These are phyloP conservation scores for Prunus dulcis DNA, from an alignment of 306 rosid genomes.

Conservation along the genomic window DNA sequence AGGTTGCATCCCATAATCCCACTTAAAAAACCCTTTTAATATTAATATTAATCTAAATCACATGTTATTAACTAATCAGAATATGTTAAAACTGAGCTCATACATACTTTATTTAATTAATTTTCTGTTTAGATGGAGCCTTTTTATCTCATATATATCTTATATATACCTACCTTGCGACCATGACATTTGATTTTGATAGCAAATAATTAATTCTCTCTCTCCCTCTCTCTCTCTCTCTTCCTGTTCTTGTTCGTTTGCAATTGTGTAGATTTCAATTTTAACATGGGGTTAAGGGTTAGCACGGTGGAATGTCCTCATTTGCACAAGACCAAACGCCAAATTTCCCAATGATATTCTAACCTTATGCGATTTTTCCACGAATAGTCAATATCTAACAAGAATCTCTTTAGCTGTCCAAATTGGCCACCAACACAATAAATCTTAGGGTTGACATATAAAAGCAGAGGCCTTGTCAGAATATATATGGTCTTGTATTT, in stretches of 20 bases:
- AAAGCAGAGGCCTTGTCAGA: constrained; percentile 33
- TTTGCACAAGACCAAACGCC: constrained; percentile 25
- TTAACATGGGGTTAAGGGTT: neutral
- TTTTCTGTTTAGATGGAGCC: too few relatives aligned
- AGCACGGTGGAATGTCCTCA: constrained; percentile 11
- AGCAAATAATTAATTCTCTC: constrained; percentile 4
- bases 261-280: neutral
- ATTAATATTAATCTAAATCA: neutral
- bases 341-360: constrained; percentile 16
- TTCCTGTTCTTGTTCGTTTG: neutral
- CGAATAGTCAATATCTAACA: constrained; percentile 50
- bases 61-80: neutral
- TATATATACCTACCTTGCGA: neutral
- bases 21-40: constrained; percentile 1
- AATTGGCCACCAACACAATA: constrained; percentile 54
- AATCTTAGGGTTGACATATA: constrained; percentile 50
- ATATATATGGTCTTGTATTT: constrained; percentile 26
- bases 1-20: constrained; percentile 12
- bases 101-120: neutral
- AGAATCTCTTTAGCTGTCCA: constrained; percentile 61
- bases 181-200: constrained; percentile 9
- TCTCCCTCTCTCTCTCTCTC: constrained; percentile 6
- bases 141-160: neutral
- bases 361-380: constrained; percentile 34
- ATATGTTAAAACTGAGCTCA: neutral